Evolutionary conservation across 768 basidiomycete species (phyloP).

Genomic region (Lactifluus rugatus): DNA sequence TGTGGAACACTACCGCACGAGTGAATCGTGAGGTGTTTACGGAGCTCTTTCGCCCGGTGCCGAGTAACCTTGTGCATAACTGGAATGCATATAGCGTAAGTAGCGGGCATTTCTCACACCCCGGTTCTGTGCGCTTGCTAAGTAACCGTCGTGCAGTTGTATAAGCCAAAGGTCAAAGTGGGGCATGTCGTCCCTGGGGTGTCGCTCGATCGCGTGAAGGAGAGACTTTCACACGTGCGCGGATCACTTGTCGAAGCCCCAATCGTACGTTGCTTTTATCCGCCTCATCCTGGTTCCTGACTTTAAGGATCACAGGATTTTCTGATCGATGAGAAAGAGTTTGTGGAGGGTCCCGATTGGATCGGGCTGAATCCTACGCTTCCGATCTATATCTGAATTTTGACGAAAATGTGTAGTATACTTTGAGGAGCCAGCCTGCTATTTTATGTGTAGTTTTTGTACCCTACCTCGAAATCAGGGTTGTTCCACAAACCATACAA

Average conservation of each 20-base stretch:
- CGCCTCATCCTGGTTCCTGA: neutral
- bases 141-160: conserved; percentile 35
- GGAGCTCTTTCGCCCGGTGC: conserved; percentile 79
- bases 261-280: conserved; percentile 34
- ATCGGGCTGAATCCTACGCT: conserved; percentile 63
- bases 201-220: conserved; percentile 62
- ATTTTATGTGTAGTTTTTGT: too few species aligned
- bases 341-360: conserved; percentile 67
- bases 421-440: too few species aligned
- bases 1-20: conserved; percentile 65
- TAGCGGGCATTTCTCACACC: neutral
- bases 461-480: neutral
- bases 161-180: conserved; percentile 64
- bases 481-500: neutral
- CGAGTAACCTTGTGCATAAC: conserved; percentile 68
- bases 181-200: conserved; percentile 73
- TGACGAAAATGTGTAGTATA: too few species aligned
- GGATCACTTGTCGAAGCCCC: conserved; percentile 73
- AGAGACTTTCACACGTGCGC: conserved; percentile 55
- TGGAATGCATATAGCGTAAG: conserved; percentile 71
- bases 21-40: conserved; percentile 80
- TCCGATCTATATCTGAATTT: conserved; percentile 66
- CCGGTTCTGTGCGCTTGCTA: neutral
- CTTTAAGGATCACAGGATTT: conserved; percentile 48
- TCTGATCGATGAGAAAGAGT: conserved; percentile 68